phyloP scores from a whole-genome alignment of 75 land plant genomes.

The Pinus albicaulis region DNA sequence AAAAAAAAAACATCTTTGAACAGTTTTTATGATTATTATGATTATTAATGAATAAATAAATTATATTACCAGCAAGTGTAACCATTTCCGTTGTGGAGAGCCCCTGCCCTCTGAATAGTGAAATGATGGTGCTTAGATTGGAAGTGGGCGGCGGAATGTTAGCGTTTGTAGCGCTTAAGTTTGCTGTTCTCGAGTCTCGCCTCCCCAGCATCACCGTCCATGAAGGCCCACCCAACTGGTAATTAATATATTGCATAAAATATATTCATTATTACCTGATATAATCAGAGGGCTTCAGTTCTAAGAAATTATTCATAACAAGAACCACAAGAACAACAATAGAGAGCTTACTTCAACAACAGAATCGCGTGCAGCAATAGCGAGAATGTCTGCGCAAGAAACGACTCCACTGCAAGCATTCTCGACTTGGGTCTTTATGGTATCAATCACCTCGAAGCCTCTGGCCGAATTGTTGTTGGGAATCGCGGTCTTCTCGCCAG shows the following conservation, averaged over 20 bases:
- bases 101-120: conserved; percentile 23
- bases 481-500: conserved; percentile 44
- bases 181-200: conserved; percentile 46
- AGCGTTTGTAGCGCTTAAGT: conserved; percentile 21
- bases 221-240: conserved; percentile 45
- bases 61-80: conserved; percentile 14
- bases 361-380: conserved; percentile 42
- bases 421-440: conserved; percentile 41
- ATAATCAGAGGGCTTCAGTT: too few relatives aligned
- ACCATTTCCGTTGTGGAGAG: conserved; percentile 30
- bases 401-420: conserved; percentile 44
- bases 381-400: conserved; percentile 60
- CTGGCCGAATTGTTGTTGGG: conserved; percentile 35
- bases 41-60: not conserved
- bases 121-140: conserved; percentile 14
- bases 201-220: conserved; percentile 45
- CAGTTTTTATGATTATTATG: too few relatives aligned
- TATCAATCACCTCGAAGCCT: conserved; percentile 44
- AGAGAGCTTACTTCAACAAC: conserved; percentile 2
- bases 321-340: too few relatives aligned
- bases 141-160: conserved; percentile 28
- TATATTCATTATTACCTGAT: too few relatives aligned
- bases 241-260: too few relatives aligned
- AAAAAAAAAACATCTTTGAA: too few relatives aligned
- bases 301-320: too few relatives aligned